phyloP scores from a whole-genome alignment of 108 stramenopile species.

The Chaetoceros tenuissimus region DNA sequence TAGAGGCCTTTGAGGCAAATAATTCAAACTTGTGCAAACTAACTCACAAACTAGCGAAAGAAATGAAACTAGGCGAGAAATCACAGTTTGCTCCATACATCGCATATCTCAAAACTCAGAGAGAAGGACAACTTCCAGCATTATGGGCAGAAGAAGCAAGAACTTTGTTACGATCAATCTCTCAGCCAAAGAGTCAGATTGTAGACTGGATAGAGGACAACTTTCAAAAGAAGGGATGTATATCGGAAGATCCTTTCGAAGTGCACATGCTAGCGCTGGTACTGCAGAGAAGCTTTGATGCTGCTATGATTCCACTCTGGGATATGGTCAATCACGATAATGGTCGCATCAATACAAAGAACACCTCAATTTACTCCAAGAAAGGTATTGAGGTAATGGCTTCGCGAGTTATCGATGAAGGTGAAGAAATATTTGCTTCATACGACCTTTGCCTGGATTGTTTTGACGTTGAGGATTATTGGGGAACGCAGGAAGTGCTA shows the following conservation, averaged over 20 bases:
- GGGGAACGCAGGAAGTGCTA: too few relatives aligned
- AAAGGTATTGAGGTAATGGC: slow-evolving; percentile 5
- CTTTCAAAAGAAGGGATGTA: slow-evolving; percentile 1
- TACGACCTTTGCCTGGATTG: slow-evolving; percentile 12
- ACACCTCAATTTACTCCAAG: neutral
- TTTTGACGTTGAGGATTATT: neutral
- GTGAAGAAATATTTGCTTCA: slow-evolving; percentile 1
- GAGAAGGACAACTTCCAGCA: slow-evolving; percentile 26
- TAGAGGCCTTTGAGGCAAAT: neutral
- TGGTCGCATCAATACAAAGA: too few relatives aligned
- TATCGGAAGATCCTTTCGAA: slow-evolving; percentile 3
- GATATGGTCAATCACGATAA: slow-evolving; percentile 10
- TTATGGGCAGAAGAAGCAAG: slow-evolving; percentile 25
- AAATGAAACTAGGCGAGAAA: slow-evolving; percentile 37
- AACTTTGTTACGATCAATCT: neutral
- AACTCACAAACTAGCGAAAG: slow-evolving; percentile 14
- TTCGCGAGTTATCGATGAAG: neutral
- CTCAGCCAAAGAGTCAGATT: neutral
- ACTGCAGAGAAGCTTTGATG: slow-evolving; percentile 1
- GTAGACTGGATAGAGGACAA: slow-evolving; percentile 7
- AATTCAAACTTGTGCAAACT: slow-evolving; percentile 16
- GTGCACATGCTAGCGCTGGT: slow-evolving; percentile 1
- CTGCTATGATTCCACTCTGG: slow-evolving; percentile 4
- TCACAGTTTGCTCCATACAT: slow-evolving; percentile 58
- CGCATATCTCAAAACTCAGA: slow-evolving; percentile 47